Conservation (phyloP, 306 rosid species). For the Cucumis cinereus region DNA sequence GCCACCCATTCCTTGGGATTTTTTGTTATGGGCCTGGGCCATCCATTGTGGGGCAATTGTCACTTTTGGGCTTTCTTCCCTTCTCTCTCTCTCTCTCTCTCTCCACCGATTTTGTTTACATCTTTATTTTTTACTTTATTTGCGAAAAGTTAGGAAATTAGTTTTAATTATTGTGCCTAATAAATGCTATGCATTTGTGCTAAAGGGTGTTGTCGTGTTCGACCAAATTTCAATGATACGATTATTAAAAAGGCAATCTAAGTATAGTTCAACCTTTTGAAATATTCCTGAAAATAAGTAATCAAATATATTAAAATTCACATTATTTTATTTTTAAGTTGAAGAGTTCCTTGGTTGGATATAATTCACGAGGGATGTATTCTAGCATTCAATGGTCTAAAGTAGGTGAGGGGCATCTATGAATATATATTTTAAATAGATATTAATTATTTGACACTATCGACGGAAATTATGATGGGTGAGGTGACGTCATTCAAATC, state of each 20-base stretch:
- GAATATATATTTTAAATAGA: background rate
- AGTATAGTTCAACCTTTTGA: background rate
- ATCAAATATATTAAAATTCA: background rate
- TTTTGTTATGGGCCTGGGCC: background rate
- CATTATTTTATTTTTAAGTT: background rate
- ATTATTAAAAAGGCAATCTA: background rate
- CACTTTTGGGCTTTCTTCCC: background rate
- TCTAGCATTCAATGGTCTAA: background rate
- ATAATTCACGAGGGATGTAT: background rate
- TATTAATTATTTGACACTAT: background rate
- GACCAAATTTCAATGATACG: background rate
- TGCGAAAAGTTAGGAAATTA: background rate
- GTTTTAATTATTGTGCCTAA: background rate
- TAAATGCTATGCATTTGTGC: background rate
- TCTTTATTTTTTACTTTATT: background rate
- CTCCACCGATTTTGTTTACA: background rate
- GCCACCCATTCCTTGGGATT: conserved; percentile 5
- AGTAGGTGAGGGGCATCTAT: background rate
- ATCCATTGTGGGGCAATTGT: background rate
- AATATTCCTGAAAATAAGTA: background rate
- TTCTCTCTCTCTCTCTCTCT: background rate
- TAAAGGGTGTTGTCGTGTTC: background rate
- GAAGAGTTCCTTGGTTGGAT: background rate
- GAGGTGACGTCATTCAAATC: background rate
- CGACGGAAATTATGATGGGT: background rate